phyloP scores from a whole-genome alignment of 1,284 basidiomycete species.

The Veloboletus limbatus region DNA sequence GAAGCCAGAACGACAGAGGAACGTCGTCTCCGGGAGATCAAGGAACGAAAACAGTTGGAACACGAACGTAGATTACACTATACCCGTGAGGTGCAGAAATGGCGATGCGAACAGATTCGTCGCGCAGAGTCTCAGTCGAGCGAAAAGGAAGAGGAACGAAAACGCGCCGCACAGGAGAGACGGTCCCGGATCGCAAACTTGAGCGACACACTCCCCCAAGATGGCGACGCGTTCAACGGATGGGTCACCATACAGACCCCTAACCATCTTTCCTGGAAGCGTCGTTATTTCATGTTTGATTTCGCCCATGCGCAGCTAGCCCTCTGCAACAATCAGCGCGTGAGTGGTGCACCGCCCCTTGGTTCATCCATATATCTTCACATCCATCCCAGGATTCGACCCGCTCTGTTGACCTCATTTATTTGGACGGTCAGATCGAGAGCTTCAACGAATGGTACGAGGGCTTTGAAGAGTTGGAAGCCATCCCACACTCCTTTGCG shows the following conservation, averaged over 20 bases:
- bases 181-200: conserved; percentile 44
- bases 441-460: conserved; percentile 64
- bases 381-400: conserved; percentile 43
- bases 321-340: conserved; percentile 58
- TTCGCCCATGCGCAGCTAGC: conserved; percentile 41
- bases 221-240: conserved; percentile 47
- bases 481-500: conserved; percentile 68
- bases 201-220: conserved; percentile 42
- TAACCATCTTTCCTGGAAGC: conserved; percentile 59
- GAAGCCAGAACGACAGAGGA: conserved; percentile 54
- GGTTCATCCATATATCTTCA: conserved; percentile 4
- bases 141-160: conserved; percentile 44
- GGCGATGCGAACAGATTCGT: conserved; percentile 51
- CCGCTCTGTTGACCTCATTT: conserved; percentile 47
- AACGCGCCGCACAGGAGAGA: conserved; percentile 44
- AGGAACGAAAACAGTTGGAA: conserved; percentile 47
- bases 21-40: conserved; percentile 41
- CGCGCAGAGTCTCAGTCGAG: conserved; percentile 45
- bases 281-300: conserved; percentile 62
- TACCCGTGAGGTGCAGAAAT: conserved; percentile 52
- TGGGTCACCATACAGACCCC: conserved; percentile 66
- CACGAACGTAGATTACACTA: conserved; percentile 52
- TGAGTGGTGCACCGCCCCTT: conserved; percentile 22
- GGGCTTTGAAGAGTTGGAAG: conserved; percentile 68
- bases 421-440: conserved; percentile 45